These are phyloP conservation scores for bread wheat (Triticum aestivum) DNA, from an alignment of 176 grass and related monocot genomes.

Conservation along the genomic window DNA sequence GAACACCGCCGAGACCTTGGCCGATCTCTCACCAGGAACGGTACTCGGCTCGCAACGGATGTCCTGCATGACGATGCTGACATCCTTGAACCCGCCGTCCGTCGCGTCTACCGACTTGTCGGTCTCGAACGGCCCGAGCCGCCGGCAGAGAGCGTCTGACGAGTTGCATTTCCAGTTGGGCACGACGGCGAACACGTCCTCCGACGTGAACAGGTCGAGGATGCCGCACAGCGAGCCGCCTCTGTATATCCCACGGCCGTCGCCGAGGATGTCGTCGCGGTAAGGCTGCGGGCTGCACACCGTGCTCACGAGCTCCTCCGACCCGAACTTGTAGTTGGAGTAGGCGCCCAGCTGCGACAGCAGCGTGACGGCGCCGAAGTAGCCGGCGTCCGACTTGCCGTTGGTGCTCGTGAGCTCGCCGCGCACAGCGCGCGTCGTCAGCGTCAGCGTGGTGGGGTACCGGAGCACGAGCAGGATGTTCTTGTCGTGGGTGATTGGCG, in stretches of 20 bases:
- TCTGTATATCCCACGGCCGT: conserved; percentile 49
- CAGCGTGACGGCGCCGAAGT: conserved; percentile 59
- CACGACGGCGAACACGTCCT: conserved; percentile 50
- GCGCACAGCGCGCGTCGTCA: conserved; percentile 58
- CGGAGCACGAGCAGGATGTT: conserved; percentile 54
- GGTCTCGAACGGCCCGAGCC: conserved; percentile 60
- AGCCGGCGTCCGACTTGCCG: conserved; percentile 31
- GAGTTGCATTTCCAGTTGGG: conserved; percentile 76
- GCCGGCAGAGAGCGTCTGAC: conserved; percentile 48
- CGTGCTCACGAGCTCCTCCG: conserved; percentile 52
- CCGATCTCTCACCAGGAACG: conserved; percentile 7
- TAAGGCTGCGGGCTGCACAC: conserved; percentile 58
- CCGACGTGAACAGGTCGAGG: conserved; percentile 60
- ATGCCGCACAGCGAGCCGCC: conserved; percentile 71
- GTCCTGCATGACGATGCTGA: conserved; percentile 73
- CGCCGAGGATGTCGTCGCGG: conserved; percentile 46
- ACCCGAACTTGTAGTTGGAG: conserved; percentile 75
- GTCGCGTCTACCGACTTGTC: conserved; percentile 30
- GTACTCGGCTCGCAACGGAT: conserved; percentile 56
- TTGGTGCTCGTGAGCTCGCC: conserved; percentile 70
- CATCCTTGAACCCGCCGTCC: conserved; percentile 50
- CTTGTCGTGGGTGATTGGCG: conserved; percentile 27
- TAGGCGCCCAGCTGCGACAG: conserved; percentile 74
- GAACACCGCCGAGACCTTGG: conserved; percentile 76
- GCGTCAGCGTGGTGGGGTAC: conserved; percentile 55